Evolutionary conservation across 1,139 yeast genomes (phyloP).

Genomic region (Candida sanyaensis): DNA sequence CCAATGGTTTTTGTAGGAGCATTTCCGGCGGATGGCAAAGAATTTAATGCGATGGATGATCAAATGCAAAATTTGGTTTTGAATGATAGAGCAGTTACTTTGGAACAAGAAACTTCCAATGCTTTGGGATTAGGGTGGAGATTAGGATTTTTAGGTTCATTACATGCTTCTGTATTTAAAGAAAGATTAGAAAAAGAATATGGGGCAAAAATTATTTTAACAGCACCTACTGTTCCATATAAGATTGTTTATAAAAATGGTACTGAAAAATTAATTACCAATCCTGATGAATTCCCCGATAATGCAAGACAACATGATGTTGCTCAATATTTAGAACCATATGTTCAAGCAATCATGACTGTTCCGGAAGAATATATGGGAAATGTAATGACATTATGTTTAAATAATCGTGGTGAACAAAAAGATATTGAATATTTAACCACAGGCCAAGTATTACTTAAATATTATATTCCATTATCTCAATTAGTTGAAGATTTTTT

Average conservation of each 20-base stretch:
- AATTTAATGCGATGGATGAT: slow-evolving; percentile 86
- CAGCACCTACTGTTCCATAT: slow-evolving; percentile 97
- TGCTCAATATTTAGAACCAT: slow-evolving; percentile 75
- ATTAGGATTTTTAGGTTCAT: slow-evolving; percentile 88
- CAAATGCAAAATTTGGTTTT: slow-evolving; percentile 84
- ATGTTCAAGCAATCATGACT: slow-evolving; percentile 87
- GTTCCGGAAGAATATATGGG: slow-evolving; percentile 91
- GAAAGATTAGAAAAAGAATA: slow-evolving; percentile 91
- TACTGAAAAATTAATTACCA: slow-evolving; percentile 64
- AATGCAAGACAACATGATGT: slow-evolving; percentile 49
- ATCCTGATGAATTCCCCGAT: slow-evolving; percentile 92
- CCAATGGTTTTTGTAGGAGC: slow-evolving; percentile 99
- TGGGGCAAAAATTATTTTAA: slow-evolving; percentile 87
- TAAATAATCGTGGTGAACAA: slow-evolving; percentile 80
- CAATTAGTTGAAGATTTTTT: slow-evolving; percentile 93
- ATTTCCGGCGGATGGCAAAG: slow-evolving; percentile 93
- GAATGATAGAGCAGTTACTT: slow-evolving; percentile 87
- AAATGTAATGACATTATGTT: slow-evolving; percentile 81
- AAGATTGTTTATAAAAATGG: slow-evolving; percentile 69
- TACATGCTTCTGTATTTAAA: slow-evolving; percentile 93
- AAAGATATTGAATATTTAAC: slow-evolving; percentile 75
- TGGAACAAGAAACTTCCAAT: slow-evolving; percentile 88
- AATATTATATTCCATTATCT: slow-evolving; percentile 81
- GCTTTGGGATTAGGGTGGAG: slow-evolving; percentile 99
- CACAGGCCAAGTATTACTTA: slow-evolving; percentile 79